A percentile compares a stretch with the other conserved stretches of the same genome.
Evolutionary conservation across 1,284 basidiomycete species (phyloP).

Genomic region (Trametes hirsuta): DNA sequence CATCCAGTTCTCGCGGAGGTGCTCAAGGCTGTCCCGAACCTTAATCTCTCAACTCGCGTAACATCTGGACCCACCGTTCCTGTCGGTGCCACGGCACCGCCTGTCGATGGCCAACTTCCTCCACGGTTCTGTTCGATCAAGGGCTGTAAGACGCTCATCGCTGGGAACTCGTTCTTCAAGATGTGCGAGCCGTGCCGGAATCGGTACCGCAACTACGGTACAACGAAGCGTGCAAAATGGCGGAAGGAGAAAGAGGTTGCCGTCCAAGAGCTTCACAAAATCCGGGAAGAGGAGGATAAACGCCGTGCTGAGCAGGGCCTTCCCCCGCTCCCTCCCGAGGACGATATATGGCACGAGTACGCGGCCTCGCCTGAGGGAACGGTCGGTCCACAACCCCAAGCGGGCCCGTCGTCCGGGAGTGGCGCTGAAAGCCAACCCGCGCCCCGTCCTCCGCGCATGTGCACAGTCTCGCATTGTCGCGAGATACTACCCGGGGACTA

Average conservation of each 20-base stretch:
- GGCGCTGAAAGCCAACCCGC: neutral
- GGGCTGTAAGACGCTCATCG: conserved; percentile 49
- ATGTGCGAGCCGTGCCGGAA: conserved; percentile 58
- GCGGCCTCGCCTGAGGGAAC: neutral
- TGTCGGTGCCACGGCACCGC: conserved; percentile 8
- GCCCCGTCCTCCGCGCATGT: conserved; percentile 46
- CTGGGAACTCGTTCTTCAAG: conserved; percentile 50
- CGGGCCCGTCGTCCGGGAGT: neutral
- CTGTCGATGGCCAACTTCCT: conserved; percentile 25
- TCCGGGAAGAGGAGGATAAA: conserved; percentile 44
- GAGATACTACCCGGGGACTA: conserved; percentile 50
- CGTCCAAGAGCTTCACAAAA: conserved; percentile 44
- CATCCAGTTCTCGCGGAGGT: conserved; percentile 24
- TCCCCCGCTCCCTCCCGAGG: conserved; percentile 22
- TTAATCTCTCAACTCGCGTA: conserved; percentile 20
- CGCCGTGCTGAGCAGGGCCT: conserved; percentile 41
- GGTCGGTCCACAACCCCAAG: neutral
- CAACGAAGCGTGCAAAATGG: conserved; percentile 58
- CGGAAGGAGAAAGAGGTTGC: conserved; percentile 49
- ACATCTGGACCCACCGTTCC: conserved; percentile 24
- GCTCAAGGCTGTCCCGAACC: conserved; percentile 16
- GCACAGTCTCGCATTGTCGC: conserved; percentile 61
- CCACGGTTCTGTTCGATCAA: conserved; percentile 54
- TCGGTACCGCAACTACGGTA: conserved; percentile 54
- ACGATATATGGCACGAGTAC: conserved; percentile 17